A percentile compares a stretch with the other conserved stretches of the same genome.
These are phyloP conservation scores for Aspergillus fumigatiaffinis DNA, from an alignment of 2,329 filamentous ascomycete species.

Conservation along the genomic window DNA sequence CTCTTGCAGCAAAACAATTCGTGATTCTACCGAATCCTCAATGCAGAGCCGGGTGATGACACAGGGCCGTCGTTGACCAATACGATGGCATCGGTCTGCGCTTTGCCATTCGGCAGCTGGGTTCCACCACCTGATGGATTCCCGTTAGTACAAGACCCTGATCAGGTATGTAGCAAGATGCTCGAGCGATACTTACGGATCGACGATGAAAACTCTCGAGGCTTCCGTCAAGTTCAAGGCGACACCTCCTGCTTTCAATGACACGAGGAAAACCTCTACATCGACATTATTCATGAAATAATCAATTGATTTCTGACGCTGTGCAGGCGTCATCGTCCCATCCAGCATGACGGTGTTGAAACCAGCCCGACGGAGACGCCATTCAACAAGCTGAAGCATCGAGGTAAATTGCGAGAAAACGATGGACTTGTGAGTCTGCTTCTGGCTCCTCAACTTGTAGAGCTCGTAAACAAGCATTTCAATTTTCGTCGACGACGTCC, in stretches of 20 bases:
- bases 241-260: slow-evolving; percentile 91
- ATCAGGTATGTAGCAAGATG: not conserved
- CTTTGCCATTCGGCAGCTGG: slow-evolving; percentile 99
- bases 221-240: slow-evolving; percentile 94
- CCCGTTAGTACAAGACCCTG: slow-evolving; percentile 20
- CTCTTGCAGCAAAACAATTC: slow-evolving; percentile 93
- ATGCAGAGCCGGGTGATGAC: slow-evolving; percentile 93
- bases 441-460: slow-evolving; percentile 85
- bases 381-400: slow-evolving; percentile 95
- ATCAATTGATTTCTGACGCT: slow-evolving; percentile 89
- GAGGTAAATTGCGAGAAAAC: slow-evolving; percentile 97
- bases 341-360: slow-evolving; percentile 99
- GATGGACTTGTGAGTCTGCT: slow-evolving; percentile 91
- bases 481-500: slow-evolving; percentile 97
- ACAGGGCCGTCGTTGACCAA: slow-evolving; percentile 89
- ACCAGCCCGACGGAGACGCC: slow-evolving; percentile 91
- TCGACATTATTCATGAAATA: slow-evolving; percentile 95
- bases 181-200: slow-evolving; percentile 64
- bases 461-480: slow-evolving; percentile 93
- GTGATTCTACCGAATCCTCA: slow-evolving; percentile 92
- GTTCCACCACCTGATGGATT: slow-evolving; percentile 79
- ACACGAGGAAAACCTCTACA: slow-evolving; percentile 94
- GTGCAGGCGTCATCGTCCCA: slow-evolving; percentile 91
- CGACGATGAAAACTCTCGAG: slow-evolving; percentile 90
- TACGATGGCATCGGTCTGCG: slow-evolving; percentile 89